Evolutionary conservation across 140 eudicot species (phyloP).

Genomic region (Senecio squalidus): DNA sequence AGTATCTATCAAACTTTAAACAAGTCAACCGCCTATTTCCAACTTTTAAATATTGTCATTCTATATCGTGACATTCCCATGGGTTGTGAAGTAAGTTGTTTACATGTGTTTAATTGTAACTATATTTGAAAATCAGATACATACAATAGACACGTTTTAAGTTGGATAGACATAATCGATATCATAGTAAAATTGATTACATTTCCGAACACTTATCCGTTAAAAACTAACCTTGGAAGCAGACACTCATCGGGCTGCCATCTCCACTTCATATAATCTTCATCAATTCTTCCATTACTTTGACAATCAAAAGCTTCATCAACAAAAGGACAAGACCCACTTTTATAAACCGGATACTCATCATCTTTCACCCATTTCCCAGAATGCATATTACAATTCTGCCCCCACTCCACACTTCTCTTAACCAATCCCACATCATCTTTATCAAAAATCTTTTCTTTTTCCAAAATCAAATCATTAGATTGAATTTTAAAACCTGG

Average conservation of each 20-base stretch:
- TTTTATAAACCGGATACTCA: slow-evolving; percentile 60
- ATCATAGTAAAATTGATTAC: too few relatives aligned
- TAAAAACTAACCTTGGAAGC: slow-evolving; percentile 69
- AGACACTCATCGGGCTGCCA: slow-evolving; percentile 91
- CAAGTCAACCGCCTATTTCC: too few relatives aligned
- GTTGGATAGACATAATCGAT: too few relatives aligned
- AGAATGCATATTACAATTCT: slow-evolving; percentile 48
- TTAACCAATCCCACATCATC: slow-evolving; percentile 18
- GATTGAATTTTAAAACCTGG: slow-evolving; percentile 20
- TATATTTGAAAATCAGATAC: too few relatives aligned
- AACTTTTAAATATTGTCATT: too few relatives aligned
- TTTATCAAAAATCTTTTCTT: neutral
- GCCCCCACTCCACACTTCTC: slow-evolving; percentile 32
- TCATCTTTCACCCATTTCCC: slow-evolving; percentile 93
- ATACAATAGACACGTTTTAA: too few relatives aligned
- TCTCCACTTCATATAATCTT: slow-evolving; percentile 59
- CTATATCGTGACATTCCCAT: too few relatives aligned
- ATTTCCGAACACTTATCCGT: too few relatives aligned
- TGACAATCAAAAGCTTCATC: slow-evolving; percentile 87
- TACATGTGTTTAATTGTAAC: too few relatives aligned
- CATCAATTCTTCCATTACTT: slow-evolving; percentile 74
- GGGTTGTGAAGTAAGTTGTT: too few relatives aligned
- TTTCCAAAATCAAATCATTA: slow-evolving; percentile 4
- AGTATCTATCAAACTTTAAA: too few relatives aligned
- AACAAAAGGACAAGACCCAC: slow-evolving; percentile 84